A percentile compares a stretch with the other conserved stretches of the same genome.
These are phyloP conservation scores for Lolium perenne DNA, from an alignment of 176 grass and related monocot species.

Conservation along the genomic window DNA sequence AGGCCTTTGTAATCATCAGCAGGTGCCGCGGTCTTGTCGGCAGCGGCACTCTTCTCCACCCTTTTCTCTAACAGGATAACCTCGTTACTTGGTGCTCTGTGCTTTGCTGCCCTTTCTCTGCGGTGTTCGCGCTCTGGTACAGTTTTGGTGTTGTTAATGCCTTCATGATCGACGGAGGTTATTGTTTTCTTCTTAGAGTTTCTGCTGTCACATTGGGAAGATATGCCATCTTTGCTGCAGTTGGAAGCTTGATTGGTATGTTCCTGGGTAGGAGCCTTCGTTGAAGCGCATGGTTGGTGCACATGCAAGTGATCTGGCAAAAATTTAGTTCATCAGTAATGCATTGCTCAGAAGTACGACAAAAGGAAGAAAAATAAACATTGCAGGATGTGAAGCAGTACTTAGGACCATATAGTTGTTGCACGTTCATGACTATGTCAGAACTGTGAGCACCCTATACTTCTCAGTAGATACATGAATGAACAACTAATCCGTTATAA, in stretches of 20 bases:
- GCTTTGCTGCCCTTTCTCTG: conserved; percentile 44
- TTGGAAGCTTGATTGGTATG: conserved; percentile 36
- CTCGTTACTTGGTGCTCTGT: conserved; percentile 36
- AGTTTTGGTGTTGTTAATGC: conserved; percentile 27
- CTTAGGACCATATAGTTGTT: not conserved
- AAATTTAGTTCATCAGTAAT: conserved; percentile 39
- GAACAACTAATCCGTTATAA: too few relatives aligned
- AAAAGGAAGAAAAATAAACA: conserved; percentile 34
- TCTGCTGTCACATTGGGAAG: conserved; percentile 8
- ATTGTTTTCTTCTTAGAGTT: conserved; percentile 39
- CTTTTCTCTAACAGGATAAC: conserved; percentile 39
- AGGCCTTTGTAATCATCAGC: conserved; percentile 25
- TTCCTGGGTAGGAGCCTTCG: conserved; percentile 43
- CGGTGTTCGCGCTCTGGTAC: not conserved
- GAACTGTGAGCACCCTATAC: not conserved
- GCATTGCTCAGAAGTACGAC: conserved; percentile 21
- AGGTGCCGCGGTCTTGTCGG: conserved; percentile 25
- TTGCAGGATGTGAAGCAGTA: conserved; percentile 10
- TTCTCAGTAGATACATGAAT: not conserved
- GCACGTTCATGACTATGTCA: not conserved
- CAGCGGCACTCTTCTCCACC: conserved; percentile 10
- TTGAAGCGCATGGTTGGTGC: conserved; percentile 46
- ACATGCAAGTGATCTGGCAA: conserved; percentile 52
- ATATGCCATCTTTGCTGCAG: conserved; percentile 30
- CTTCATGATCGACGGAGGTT: conserved; percentile 33